Percentiles rank a stretch among this genome's conserved stretches.
Evolutionary conservation across 2,329 filamentous ascomycete genomes (phyloP).

Genomic region (Alternaria gansuensis): DNA sequence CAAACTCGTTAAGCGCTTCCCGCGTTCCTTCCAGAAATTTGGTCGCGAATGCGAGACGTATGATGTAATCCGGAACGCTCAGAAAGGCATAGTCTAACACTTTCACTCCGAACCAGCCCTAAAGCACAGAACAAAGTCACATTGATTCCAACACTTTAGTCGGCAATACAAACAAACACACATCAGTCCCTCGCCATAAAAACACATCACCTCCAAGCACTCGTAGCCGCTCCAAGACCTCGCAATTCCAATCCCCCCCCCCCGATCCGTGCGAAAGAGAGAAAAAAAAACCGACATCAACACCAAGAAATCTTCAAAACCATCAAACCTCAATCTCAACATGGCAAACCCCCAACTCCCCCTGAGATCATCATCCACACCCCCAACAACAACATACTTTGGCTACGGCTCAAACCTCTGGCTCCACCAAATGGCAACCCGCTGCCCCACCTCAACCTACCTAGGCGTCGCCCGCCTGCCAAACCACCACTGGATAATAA

Average conservation of each 20-base stretch:
- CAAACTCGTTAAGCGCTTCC: background rate
- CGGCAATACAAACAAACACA: background rate
- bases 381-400: slow-evolving; percentile 65
- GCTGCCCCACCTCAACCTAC: slow-evolving; percentile 66
- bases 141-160: background rate
- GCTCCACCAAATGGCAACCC: slow-evolving; percentile 68
- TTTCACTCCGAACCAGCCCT: background rate
- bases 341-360: slow-evolving; percentile 18
- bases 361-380: slow-evolving; percentile 1
- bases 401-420: slow-evolving; percentile 77
- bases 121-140: background rate
- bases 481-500: slow-evolving; percentile 72
- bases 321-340: slow-evolving; percentile 2
- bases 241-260: too few species aligned
- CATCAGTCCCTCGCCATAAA: too few species aligned
- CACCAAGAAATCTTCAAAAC: background rate
- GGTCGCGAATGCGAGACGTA: slow-evolving; percentile 1
- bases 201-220: background rate
- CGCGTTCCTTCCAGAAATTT: slow-evolving; percentile 7
- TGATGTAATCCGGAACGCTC: slow-evolving; percentile 14
- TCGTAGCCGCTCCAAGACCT: too few species aligned
- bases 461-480: slow-evolving; percentile 66
- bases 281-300: background rate
- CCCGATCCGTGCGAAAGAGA: background rate
- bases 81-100: slow-evolving; percentile 6